phyloP scores from a whole-genome alignment of 2,329 filamentous ascomycete species.

The Clathrospora elynae region DNA sequence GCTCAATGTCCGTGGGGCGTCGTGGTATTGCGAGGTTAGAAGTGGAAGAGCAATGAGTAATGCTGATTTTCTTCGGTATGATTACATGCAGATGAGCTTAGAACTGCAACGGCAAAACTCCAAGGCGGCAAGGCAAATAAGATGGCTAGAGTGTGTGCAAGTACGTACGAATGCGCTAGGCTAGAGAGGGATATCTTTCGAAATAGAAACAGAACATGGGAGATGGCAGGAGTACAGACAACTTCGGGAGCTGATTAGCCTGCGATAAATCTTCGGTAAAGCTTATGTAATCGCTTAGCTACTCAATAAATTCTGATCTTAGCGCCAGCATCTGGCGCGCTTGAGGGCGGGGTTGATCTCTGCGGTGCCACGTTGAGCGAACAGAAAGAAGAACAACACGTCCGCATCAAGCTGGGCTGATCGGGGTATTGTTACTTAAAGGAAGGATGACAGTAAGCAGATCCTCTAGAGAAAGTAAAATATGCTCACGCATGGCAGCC shows the following conservation, averaged over 20 bases:
- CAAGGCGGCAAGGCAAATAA: slow-evolving; percentile 3
- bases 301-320: no score
- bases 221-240: slow-evolving; percentile 16
- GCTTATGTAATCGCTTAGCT: slow-evolving; percentile 22
- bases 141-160: slow-evolving; percentile 3
- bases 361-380: not conserved
- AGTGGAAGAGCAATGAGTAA: slow-evolving; percentile 11
- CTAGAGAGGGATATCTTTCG: slow-evolving; percentile 6
- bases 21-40: slow-evolving; percentile 3
- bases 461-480: slow-evolving; percentile 2
- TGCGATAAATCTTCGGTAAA: slow-evolving; percentile 15
- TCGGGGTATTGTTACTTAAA: not conserved
- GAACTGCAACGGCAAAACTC: slow-evolving; percentile 7
- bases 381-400: not conserved
- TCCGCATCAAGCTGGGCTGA: not conserved
- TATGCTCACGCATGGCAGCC: slow-evolving; percentile 12
- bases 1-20: not conserved
- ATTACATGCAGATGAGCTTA: slow-evolving; percentile 21
- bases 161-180: slow-evolving; percentile 4
- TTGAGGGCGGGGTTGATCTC: no score
- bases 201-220: slow-evolving; percentile 9
- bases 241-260: no score
- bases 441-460: slow-evolving; percentile 10
- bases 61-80: slow-evolving; percentile 21
- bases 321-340: no score